Percentiles rank a stretch among this genome's conserved stretches.
Evolutionary conservation across 192 early-diverging fungal genomes (phyloP).

Genomic region (Coemansia sp.): DNA sequence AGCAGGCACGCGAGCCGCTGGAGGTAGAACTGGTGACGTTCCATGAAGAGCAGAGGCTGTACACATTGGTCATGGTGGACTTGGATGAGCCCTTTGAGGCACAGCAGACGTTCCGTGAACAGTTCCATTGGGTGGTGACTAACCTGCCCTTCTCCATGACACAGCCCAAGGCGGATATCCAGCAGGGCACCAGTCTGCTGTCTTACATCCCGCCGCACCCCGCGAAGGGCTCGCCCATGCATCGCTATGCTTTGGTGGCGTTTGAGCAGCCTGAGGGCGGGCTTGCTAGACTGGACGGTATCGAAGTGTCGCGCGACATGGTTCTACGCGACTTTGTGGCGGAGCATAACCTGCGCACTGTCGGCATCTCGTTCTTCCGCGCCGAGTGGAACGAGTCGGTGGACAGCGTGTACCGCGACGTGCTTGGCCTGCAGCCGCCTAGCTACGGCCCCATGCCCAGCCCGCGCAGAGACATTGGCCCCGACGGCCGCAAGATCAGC

Average conservation of each 20-base stretch:
- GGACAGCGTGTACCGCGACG: constrained; percentile 43
- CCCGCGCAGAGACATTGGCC: constrained; percentile 26
- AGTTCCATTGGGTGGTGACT: constrained; percentile 69
- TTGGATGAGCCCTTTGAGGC: constrained; percentile 63
- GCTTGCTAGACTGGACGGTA: constrained; percentile 44
- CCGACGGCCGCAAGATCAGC: constrained; percentile 45
- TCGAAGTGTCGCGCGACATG: constrained; percentile 39
- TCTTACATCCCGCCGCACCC: constrained; percentile 74
- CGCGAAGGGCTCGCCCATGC: constrained; percentile 67
- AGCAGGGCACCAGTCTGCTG: constrained; percentile 43
- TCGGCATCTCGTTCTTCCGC: constrained; percentile 45
- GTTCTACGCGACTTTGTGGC: constrained; percentile 31
- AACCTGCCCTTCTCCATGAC: constrained; percentile 62
- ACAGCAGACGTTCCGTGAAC: constrained; percentile 62
- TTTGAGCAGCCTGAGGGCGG: constrained; percentile 62
- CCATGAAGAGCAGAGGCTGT: constrained; percentile 62
- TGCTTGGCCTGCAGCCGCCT: constrained; percentile 29
- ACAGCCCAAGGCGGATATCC: constrained; percentile 41
- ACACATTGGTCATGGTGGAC: constrained; percentile 69
- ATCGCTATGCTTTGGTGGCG: constrained; percentile 66
- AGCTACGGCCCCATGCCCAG: constrained; percentile 20
- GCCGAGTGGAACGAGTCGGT: constrained; percentile 42
- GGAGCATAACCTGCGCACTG: constrained; percentile 27
- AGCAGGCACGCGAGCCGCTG: constrained; percentile 54
- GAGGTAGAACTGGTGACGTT: constrained; percentile 57